Percentiles rank a stretch among this genome's conserved stretches.
These are phyloP conservation scores for Nakaseomyces glabratus DNA, from an alignment of 1,139 yeast genomes.

Conservation along the genomic window DNA sequence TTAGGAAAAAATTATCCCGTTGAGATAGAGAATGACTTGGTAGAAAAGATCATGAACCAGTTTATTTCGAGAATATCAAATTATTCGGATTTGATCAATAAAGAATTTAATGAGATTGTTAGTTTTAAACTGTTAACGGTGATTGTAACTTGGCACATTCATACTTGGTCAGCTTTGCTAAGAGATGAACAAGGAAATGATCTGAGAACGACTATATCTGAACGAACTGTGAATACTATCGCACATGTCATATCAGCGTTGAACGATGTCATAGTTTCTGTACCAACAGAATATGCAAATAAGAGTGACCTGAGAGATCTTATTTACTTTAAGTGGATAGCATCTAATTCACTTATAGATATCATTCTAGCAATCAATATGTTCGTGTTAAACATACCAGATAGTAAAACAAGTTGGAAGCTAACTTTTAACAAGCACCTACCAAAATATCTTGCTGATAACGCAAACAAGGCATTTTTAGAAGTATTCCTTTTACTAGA, in stretches of 20 bases:
- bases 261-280: neutral
- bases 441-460: slow-evolving; percentile 14
- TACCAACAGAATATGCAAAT: neutral
- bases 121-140: slow-evolving; percentile 25
- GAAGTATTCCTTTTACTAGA: slow-evolving; percentile 31
- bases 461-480: slow-evolving; percentile 23
- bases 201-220: slow-evolving; percentile 5
- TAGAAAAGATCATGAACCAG: slow-evolving; percentile 15
- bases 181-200: slow-evolving; percentile 9
- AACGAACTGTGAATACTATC: slow-evolving; percentile 4
- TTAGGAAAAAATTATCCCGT: slow-evolving; percentile 24
- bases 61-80: slow-evolving; percentile 15
- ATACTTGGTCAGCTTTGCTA: slow-evolving; percentile 24
- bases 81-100: slow-evolving; percentile 11
- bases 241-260: neutral
- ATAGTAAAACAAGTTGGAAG: slow-evolving; percentile 20
- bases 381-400: slow-evolving; percentile 26
- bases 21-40: slow-evolving; percentile 19
- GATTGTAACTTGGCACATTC: slow-evolving; percentile 25
- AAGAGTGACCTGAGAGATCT: slow-evolving; percentile 5
- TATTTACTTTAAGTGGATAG: slow-evolving; percentile 16
- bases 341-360: slow-evolving; percentile 23
- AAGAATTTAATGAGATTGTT: slow-evolving; percentile 13
- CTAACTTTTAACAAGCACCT: slow-evolving; percentile 14
- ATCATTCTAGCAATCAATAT: slow-evolving; percentile 28